Conservation (phyloP, 176 grass and related monocot species). For the Lolium rigidum region DNA sequence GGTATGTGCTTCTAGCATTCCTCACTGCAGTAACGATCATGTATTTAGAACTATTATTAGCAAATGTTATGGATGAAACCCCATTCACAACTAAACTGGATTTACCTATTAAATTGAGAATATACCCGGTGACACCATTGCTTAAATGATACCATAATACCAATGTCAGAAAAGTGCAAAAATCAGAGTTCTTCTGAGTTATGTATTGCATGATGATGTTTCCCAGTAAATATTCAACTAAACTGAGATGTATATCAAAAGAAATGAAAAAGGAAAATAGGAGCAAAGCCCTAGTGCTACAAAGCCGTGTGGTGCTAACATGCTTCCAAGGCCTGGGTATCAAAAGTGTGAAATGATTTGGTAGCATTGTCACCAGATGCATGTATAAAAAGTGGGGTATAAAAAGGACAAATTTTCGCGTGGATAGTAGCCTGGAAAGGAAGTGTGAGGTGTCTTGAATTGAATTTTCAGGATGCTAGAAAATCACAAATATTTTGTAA, state of each 20-base stretch:
- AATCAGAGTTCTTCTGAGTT: background rate
- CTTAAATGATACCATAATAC: background rate
- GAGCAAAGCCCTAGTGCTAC: background rate
- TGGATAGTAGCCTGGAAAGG: background rate
- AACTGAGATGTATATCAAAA: background rate
- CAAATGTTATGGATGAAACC: background rate
- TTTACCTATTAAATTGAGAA: constrained; percentile 5
- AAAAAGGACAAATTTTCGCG: background rate
- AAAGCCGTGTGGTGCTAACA: background rate
- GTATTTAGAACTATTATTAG: background rate
- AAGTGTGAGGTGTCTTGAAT: background rate
- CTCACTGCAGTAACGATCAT: background rate
- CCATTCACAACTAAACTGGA: background rate
- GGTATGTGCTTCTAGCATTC: background rate
- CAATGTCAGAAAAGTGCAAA: background rate
- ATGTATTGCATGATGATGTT: background rate
- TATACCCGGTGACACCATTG: background rate
- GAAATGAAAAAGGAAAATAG: background rate
- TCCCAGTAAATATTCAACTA: background rate
- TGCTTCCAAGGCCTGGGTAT: background rate
- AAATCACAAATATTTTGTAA: background rate
- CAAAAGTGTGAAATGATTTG: constrained; percentile 8
- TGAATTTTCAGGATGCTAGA: background rate
- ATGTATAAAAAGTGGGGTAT: background rate
- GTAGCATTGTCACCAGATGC: background rate